Evolutionary conservation across 2,329 filamentous ascomycete genomes (phyloP).

Genomic region (Coleophoma eucalyptorum): DNA sequence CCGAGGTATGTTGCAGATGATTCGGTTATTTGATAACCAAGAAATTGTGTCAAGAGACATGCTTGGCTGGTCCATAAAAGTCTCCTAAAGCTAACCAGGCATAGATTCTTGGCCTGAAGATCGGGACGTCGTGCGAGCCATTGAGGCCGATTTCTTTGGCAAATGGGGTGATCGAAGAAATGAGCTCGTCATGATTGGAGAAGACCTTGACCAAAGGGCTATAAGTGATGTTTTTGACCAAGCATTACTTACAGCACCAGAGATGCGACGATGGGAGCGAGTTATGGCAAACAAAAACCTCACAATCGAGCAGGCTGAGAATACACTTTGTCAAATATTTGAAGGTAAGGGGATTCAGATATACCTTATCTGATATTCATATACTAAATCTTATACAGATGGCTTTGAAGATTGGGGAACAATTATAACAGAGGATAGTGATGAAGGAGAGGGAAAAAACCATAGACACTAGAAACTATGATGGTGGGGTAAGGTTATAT

Average conservation of each 20-base stretch:
- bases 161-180: conserved; percentile 59
- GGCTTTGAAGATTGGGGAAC: background rate
- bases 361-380: background rate
- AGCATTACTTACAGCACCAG: conserved; percentile 58
- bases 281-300: conserved; percentile 42
- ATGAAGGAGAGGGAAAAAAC: background rate
- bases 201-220: conserved; percentile 49
- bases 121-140: background rate
- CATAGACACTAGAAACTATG: no score
- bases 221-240: conserved; percentile 52
- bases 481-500: no score
- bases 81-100: conserved; percentile 11
- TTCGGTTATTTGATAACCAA: no score
- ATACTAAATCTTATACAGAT: background rate
- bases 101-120: conserved; percentile 1
- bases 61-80: no score
- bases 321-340: conserved; percentile 45
- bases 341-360: conserved; percentile 44
- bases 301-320: conserved; percentile 34
- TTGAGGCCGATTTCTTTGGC: conserved; percentile 5
- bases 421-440: background rate
- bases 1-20: conserved; percentile 1
- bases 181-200: conserved; percentile 71
- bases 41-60: no score
- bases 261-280: conserved; percentile 50